Conservation (phyloP, 495 filamentous ascomycete species). For the Daldinia caldariorum region DNA sequence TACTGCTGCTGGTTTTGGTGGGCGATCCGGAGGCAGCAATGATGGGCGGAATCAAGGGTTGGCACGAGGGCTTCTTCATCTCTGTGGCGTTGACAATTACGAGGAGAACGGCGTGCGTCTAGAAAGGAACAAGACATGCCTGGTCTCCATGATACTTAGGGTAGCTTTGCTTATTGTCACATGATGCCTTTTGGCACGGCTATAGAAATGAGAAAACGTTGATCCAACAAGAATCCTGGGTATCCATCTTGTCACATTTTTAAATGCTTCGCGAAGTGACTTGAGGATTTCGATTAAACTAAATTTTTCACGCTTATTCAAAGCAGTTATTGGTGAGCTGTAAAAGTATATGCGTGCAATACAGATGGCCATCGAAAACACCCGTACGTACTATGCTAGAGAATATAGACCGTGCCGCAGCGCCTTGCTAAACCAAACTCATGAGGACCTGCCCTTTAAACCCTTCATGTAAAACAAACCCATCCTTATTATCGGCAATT, state of each 20-base stretch:
- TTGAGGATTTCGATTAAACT: background rate
- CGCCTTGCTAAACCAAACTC: constrained; percentile 4
- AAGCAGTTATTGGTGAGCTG: background rate
- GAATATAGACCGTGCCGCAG: constrained; percentile 2
- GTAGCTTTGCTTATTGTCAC: constrained; percentile 59
- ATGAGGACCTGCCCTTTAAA: background rate
- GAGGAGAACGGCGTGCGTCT: constrained; percentile 70
- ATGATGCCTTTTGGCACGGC: constrained; percentile 64
- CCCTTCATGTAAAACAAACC: background rate
- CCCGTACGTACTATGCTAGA: constrained; percentile 19
- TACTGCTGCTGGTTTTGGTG: constrained; percentile 44
- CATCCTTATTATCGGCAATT: background rate
- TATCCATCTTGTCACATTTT: background rate
- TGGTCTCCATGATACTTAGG: constrained; percentile 65
- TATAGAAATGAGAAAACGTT: constrained; percentile 53
- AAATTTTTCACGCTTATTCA: background rate
- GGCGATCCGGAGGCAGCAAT: constrained; percentile 46
- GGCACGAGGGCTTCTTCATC: constrained; percentile 55
- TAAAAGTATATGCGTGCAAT: background rate
- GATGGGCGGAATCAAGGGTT: constrained; percentile 47
- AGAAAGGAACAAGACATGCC: constrained; percentile 53
- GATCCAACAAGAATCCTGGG: constrained; percentile 26
- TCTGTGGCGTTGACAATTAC: constrained; percentile 70
- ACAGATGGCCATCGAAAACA: background rate
- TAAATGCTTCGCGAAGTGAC: background rate